Evolutionary conservation across 257 asterid genomes (phyloP).

Genomic region (Euphrasia confusa): DNA sequence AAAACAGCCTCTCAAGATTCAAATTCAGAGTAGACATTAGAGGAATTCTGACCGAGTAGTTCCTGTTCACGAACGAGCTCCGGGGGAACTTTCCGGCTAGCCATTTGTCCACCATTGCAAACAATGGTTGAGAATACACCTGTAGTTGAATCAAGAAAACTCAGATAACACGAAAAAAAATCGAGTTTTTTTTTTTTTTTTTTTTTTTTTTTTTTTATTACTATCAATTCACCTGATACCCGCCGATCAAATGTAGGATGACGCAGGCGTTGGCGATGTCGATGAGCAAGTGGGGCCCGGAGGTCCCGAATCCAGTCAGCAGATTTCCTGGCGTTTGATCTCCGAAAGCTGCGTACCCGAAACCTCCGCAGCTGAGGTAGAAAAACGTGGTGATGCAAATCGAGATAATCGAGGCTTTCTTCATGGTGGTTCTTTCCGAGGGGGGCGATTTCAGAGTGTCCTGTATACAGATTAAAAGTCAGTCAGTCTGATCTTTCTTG

Average conservation of each 20-base stretch:
- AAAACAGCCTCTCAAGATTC: constrained; percentile 45
- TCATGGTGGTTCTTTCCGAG: constrained; percentile 62
- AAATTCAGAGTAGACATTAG: constrained; percentile 35
- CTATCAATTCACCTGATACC: constrained; percentile 66
- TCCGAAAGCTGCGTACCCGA: constrained; percentile 84
- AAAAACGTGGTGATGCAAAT: constrained; percentile 53
- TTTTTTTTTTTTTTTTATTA: background rate
- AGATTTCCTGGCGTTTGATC: constrained; percentile 63
- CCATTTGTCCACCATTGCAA: constrained; percentile 58
- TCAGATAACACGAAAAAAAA: too few species aligned
- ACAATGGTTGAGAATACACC: constrained; percentile 60
- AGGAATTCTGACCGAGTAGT: constrained; percentile 27
- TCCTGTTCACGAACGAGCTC: constrained; percentile 32
- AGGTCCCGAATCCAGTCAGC: constrained; percentile 56
- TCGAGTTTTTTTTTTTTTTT: background rate
- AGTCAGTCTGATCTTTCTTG: constrained; percentile 1
- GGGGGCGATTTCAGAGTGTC: constrained; percentile 75
- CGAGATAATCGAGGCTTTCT: constrained; percentile 57
- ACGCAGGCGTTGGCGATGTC: constrained; percentile 65
- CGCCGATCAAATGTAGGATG: constrained; percentile 63
- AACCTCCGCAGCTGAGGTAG: constrained; percentile 63
- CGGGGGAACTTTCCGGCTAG: constrained; percentile 37
- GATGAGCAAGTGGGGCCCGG: constrained; percentile 64
- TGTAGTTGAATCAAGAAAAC: constrained; percentile 17
- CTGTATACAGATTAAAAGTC: constrained; percentile 25